These are phyloP conservation scores for Haplosporangium sp. DNA, from an alignment of 371 early-diverging fungal species.

Conservation along the genomic window DNA sequence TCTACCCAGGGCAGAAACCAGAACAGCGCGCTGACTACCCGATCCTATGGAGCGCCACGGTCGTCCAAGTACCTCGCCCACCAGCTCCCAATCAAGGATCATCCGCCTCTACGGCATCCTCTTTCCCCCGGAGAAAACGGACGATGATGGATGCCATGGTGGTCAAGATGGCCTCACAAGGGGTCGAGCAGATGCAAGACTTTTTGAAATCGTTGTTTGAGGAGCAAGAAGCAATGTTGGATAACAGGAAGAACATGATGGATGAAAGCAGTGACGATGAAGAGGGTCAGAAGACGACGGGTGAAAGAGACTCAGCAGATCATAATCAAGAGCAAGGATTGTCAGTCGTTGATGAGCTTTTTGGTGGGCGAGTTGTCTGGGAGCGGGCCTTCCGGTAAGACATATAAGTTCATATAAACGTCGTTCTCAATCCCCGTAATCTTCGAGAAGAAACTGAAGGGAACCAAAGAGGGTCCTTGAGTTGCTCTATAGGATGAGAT, in stretches of 20 bases:
- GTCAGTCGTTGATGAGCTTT: conserved; percentile 44
- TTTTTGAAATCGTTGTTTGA: conserved; percentile 52
- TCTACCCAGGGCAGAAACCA: conserved; percentile 48
- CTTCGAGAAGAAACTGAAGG: no score
- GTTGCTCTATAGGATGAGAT: neutral
- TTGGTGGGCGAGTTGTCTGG: conserved; percentile 50
- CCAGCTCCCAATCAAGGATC: conserved; percentile 5
- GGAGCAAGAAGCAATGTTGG: conserved; percentile 20
- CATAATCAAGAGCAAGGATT: conserved; percentile 7
- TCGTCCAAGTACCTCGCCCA: conserved; percentile 46
- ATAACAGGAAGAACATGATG: conserved; percentile 34
- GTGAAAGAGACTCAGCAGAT: neutral
- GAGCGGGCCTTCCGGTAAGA: conserved; percentile 39
- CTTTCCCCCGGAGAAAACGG: conserved; percentile 28
- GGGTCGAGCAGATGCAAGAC: conserved; percentile 51
- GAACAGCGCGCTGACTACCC: conserved; percentile 47
- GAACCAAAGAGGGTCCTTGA: no score
- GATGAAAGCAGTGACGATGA: conserved; percentile 25
- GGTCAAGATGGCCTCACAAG: conserved; percentile 55
- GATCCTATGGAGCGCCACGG: conserved; percentile 47
- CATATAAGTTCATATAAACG: no score
- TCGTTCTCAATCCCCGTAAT: no score
- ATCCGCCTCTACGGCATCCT: neutral
- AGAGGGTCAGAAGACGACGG: neutral
- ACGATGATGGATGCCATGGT: conserved; percentile 50